phyloP scores from a whole-genome alignment of 371 early-diverging fungal species.

The Actinomucor elegans region DNA sequence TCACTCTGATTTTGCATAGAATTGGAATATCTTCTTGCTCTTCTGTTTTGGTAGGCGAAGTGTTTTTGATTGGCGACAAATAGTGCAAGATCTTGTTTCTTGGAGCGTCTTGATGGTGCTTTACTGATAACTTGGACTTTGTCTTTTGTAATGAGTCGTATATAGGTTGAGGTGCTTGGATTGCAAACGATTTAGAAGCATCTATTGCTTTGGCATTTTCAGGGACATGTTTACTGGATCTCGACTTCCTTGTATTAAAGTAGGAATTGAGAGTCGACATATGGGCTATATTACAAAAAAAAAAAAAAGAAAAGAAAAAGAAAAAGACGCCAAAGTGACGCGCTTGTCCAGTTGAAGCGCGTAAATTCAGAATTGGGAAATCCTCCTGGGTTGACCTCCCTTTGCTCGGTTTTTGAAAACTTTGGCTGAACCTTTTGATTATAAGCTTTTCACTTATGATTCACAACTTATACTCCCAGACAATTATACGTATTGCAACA shows the following conservation, averaged over 20 bases:
- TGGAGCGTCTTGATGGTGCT: not conserved
- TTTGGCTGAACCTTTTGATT: no score
- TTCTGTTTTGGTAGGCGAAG: not conserved
- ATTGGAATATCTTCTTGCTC: not conserved
- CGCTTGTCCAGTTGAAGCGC: no score
- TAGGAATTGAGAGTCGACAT: constrained; percentile 9
- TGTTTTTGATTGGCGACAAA: not conserved
- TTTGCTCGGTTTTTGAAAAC: no score
- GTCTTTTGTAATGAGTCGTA: not conserved
- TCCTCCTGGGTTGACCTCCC: no score
- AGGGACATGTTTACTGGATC: not conserved
- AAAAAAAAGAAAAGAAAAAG: not conserved
- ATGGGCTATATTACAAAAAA: not conserved
- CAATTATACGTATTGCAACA: no score
- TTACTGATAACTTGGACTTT: not conserved
- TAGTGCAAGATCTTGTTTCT: constrained; percentile 3
- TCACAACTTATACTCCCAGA: no score
- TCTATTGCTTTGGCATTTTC: not conserved
- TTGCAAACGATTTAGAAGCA: not conserved
- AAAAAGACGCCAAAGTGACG: no score
- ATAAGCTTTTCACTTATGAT: no score
- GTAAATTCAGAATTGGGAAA: no score
- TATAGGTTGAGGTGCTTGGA: constrained; percentile 6
- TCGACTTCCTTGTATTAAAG: constrained; percentile 6
- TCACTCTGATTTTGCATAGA: not conserved